phyloP scores from a whole-genome alignment of 805 yeast genomes.

The Cyberlindnera americana region DNA sequence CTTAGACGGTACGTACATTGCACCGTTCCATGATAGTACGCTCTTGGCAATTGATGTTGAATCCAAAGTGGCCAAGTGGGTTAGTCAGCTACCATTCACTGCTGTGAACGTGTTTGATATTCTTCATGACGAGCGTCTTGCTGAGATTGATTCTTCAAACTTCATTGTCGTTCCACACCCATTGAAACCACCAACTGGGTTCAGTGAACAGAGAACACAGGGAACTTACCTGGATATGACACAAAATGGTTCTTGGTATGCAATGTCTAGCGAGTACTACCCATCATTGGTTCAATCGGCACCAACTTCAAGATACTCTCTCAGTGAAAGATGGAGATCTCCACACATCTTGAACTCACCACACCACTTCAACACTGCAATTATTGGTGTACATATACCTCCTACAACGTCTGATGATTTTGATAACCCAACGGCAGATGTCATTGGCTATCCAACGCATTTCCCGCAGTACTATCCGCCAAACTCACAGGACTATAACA shows the following conservation, averaged over 20 bases:
- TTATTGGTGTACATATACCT: slow-evolving; percentile 48
- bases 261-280: slow-evolving; percentile 71
- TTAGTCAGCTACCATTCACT: slow-evolving; percentile 64
- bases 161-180: slow-evolving; percentile 67
- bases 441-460: slow-evolving; percentile 22
- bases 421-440: slow-evolving; percentile 12
- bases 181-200: slow-evolving; percentile 32
- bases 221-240: slow-evolving; percentile 70
- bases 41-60: slow-evolving; percentile 69
- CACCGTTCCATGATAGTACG: slow-evolving; percentile 81
- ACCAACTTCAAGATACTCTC: slow-evolving; percentile 59
- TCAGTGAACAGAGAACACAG: slow-evolving; percentile 23
- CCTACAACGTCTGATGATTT: slow-evolving; percentile 8
- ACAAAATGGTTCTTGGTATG: slow-evolving; percentile 71
- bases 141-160: slow-evolving; percentile 29
- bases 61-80: slow-evolving; percentile 77
- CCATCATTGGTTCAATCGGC: slow-evolving; percentile 83
- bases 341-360: slow-evolving; percentile 35
- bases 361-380: slow-evolving; percentile 38
- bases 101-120: slow-evolving; percentile 81
- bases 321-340: slow-evolving; percentile 41
- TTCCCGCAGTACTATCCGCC: slow-evolving; percentile 20
- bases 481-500: slow-evolving; percentile 9
- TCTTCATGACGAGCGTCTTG: slow-evolving; percentile 30
- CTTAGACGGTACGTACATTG: slow-evolving; percentile 69